Base-by-base conservation (phyloP, 1,284 basidiomycete genomes). In the Spongiforma sp. region DNA sequence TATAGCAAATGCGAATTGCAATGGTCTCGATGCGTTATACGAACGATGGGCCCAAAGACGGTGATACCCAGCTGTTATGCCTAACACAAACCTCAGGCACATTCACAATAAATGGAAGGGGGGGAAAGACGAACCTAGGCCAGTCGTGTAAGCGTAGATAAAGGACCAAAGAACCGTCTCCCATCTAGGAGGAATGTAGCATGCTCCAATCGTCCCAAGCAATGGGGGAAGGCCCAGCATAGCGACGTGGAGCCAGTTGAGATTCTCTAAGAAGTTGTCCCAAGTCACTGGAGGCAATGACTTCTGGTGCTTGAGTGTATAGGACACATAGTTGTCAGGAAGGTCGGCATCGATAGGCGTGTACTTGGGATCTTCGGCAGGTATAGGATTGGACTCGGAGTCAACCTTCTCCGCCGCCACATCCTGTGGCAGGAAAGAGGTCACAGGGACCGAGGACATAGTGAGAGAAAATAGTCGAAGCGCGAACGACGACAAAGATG, bases 271-370 rank as follows among this genome's bases (percentile, higher is more conserved):
- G 66, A 87, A 78, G 75, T 91, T 96, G 52, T 82, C 76, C 85
- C 86, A 88, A 11, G 86, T 86, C 74, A 96, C 82, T 8, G 94
- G 94, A 1, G 94, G 94, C 19, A 94, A 83, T 3, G 89, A 72
- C 75, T 91, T 93, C 78, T 84, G 86, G 74, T 85, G 91, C 76
- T 89, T 89, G 75, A 97, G 85, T 5, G 93, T 94, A 78, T 93
- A 88, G 60, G 89, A 84, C 73, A 98, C 94, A 74, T 96, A 97
- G 84, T 96, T 96, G 81, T 95, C 93, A 41, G 92, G 91, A 67
- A 93, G 89, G 78, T 93, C 80, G 69, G 85, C 72, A 80, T 93
- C 91, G 68, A 82, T 81, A 64, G 89, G 89, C 33, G 72, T 52
- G 62, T 80, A 72, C 21, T 80, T 78, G 36, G 79, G 77, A 60